Evolutionary conservation across 2,329 filamentous ascomycete genomes (phyloP), one percentile per base, ranked within the genome.

Genomic region (Balansia obtecta): DNA sequence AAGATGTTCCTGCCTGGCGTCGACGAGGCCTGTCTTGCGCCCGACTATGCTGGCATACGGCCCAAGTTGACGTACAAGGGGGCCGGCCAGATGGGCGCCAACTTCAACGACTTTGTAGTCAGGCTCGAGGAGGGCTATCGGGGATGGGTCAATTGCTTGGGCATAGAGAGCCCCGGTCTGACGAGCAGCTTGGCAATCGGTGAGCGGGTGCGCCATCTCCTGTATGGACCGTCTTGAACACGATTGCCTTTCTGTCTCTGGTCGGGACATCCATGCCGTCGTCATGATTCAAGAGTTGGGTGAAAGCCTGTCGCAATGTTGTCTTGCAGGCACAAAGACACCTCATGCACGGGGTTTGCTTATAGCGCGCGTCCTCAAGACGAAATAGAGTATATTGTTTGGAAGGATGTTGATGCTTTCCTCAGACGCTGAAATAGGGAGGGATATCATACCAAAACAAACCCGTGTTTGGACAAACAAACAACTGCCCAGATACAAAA

Each of bases 141-240:
- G 2, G 90, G 88, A 2, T 96, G 91, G 76, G 76, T 97, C 9
- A 96, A 96, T 70, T 64, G 97, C 57, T 63, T 97, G 58, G 91
- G 89, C 0, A 96, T 96, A 58, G 91, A 97, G 72, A 95, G 88
- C 66, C 91, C 91, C 0, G 91, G 91, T 4, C 68, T 97, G 65
- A 97, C 91, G 45, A 93, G 87, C 64, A 81, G 77, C 58, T 68
- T 97, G 69, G 89, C 89, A 1, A 91, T 96, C 66, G 90, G 76
- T 3, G 87, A 95, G 62, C 77, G 79, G 71, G 89, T 95, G 0
- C 65, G 69, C 42, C 60, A 64, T 47, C 55, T 81, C 47, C 54
- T 80, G 49, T 77, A 80, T 51, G 65, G 65, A 3, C 56, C 6
- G 20, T 10, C 7, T 33, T 10, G 40, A 16, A 13, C 3, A 22